These are phyloP conservation scores for Podaxis pistillaris DNA, from an alignment of 768 basidiomycete species.

Conservation along the genomic window DNA sequence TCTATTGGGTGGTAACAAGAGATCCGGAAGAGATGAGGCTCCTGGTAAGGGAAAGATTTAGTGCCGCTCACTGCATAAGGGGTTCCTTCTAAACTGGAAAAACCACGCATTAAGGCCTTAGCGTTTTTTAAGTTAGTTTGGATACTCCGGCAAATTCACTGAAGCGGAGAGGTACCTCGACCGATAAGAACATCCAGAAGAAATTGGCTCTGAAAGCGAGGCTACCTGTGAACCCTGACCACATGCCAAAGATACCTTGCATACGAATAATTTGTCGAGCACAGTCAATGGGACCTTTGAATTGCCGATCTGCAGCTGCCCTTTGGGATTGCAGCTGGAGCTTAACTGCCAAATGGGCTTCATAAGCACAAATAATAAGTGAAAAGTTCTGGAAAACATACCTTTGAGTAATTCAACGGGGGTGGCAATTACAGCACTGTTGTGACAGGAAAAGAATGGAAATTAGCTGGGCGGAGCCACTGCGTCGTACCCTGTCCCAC, in stretches of 20 bases:
- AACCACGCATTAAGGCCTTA: constrained; percentile 60
- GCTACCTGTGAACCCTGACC: constrained; percentile 74
- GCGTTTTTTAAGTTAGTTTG: constrained; percentile 19
- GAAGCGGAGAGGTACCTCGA: constrained; percentile 43
- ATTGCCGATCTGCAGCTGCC: constrained; percentile 48
- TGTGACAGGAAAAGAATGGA: constrained; percentile 11
- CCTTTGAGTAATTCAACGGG: constrained; percentile 81
- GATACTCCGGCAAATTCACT: constrained; percentile 7
- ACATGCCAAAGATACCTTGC: constrained; percentile 67
- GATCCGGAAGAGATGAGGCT: not conserved
- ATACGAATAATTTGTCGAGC: constrained; percentile 57
- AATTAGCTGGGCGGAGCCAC: not conserved
- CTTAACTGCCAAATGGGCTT: constrained; percentile 42
- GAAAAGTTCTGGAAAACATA: constrained; percentile 19
- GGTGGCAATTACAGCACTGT: constrained; percentile 67
- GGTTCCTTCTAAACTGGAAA: constrained; percentile 54
- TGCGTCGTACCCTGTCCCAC: not conserved
- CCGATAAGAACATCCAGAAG: constrained; percentile 75
- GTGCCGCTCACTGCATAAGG: constrained; percentile 50
- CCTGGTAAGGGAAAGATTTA: not conserved
- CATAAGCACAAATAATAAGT: constrained; percentile 30
- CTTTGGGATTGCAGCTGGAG: constrained; percentile 66
- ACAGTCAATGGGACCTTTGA: constrained; percentile 66
- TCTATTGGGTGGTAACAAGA: constrained; percentile 30
- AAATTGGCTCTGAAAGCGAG: constrained; percentile 74